Conservation (phyloP, 2,329 filamentous ascomycete species). For the Paecilomyces sp. region DNA sequence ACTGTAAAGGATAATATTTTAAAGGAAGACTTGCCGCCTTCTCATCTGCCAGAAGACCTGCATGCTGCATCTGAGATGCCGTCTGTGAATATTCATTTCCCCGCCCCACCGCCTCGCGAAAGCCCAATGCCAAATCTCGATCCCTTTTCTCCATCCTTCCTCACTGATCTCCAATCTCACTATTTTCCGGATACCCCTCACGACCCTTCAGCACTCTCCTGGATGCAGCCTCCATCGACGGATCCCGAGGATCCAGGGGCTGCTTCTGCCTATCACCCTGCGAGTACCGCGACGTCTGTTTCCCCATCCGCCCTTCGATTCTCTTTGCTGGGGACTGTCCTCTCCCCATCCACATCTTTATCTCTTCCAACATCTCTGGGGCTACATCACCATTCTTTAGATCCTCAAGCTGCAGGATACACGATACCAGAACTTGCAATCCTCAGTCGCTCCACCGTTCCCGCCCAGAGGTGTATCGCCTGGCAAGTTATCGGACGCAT, state of each 20-base stretch:
- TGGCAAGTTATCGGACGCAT: conserved; percentile 86
- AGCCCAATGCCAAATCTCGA: conserved; percentile 64
- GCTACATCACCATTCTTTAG: conserved; percentile 87
- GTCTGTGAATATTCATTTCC: conserved; percentile 33
- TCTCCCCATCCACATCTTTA: conserved; percentile 69
- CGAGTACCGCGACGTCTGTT: conserved; percentile 59
- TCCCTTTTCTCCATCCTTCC: conserved; percentile 73
- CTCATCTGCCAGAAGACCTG: conserved; percentile 28
- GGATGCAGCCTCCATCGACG: conserved; percentile 71
- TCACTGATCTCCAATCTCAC: conserved; percentile 76
- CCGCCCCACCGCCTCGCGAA: conserved; percentile 38
- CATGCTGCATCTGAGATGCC: conserved; percentile 33
- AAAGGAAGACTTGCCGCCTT: conserved; percentile 29
- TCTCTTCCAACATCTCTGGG: conserved; percentile 70
- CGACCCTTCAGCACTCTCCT: conserved; percentile 78
- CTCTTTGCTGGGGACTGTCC: conserved; percentile 72
- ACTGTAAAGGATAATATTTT: conserved; percentile 5
- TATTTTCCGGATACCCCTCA: conserved; percentile 87
- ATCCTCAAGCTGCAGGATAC: conserved; percentile 90
- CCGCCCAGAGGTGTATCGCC: conserved; percentile 82
- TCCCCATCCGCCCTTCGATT: conserved; percentile 71
- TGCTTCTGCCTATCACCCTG: conserved; percentile 75
- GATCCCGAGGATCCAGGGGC: conserved; percentile 56
- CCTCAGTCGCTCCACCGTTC: conserved; percentile 71
- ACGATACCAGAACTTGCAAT: conserved; percentile 80